Evolutionary conservation across 2,329 filamentous ascomycete species (phyloP).

Genomic region (Lecanosticta acicola): DNA sequence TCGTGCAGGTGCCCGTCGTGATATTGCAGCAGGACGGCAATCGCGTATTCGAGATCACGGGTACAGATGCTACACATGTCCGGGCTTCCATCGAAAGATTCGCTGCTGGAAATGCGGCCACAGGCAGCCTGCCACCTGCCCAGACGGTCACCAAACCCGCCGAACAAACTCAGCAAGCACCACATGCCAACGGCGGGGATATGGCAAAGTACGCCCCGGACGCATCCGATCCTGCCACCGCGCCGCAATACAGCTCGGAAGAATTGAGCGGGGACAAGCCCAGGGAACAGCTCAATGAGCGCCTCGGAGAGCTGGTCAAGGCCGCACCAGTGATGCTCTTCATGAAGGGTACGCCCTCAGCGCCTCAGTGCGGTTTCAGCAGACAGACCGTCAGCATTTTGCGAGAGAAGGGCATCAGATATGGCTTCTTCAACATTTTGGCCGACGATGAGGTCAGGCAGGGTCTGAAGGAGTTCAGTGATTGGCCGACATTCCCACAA

Average conservation of each 20-base stretch:
- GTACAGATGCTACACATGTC: slow-evolving; percentile 82
- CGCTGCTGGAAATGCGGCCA: slow-evolving; percentile 44
- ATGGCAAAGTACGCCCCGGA: slow-evolving; percentile 44
- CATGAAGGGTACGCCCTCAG: slow-evolving; percentile 91
- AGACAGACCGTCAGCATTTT: slow-evolving; percentile 81
- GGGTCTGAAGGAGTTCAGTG: slow-evolving; percentile 93
- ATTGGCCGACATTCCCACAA: slow-evolving; percentile 97
- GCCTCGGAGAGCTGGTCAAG: slow-evolving; percentile 79
- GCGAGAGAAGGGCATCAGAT: slow-evolving; percentile 84
- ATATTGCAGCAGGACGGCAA: slow-evolving; percentile 72
- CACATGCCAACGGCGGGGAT: slow-evolving; percentile 22
- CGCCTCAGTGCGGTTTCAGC: slow-evolving; percentile 88
- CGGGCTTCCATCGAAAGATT: slow-evolving; percentile 80
- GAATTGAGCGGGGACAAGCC: slow-evolving; percentile 41
- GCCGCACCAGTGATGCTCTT: slow-evolving; percentile 97
- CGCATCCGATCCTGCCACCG: slow-evolving; percentile 40
- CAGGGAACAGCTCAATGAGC: slow-evolving; percentile 79
- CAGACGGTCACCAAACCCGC: slow-evolving; percentile 32
- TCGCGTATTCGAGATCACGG: too few relatives aligned
- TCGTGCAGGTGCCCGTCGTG: slow-evolving; percentile 88
- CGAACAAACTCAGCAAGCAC: slow-evolving; percentile 16
- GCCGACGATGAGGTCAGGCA: slow-evolving; percentile 96
- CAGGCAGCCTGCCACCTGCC: slow-evolving; percentile 38
- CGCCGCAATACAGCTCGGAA: slow-evolving; percentile 43
- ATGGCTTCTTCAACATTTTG: slow-evolving; percentile 98